Conservation (phyloP, 2,329 filamentous ascomycete genomes). For the Colletotrichum kahawae region DNA sequence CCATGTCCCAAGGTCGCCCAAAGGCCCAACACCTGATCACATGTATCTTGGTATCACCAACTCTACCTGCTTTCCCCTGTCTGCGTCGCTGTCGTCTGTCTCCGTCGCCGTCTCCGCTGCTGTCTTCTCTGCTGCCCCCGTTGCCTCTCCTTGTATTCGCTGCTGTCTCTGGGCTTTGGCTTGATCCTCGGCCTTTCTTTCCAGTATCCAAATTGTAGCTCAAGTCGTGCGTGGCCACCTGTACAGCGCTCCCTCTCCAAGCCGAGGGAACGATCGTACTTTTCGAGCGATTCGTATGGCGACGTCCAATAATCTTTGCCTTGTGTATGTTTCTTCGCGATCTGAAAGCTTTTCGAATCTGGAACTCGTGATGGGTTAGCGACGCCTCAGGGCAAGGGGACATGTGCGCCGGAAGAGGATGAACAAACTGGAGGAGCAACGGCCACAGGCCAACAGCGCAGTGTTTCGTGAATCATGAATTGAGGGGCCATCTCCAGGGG, state of each 20-base stretch:
- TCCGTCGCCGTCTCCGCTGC: neutral
- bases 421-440: neutral
- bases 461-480: neutral
- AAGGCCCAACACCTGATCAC: neutral
- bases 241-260: neutral
- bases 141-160: no score
- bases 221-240: neutral
- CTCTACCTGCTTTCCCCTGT: neutral
- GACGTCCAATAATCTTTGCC: neutral
- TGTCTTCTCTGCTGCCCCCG: neutral
- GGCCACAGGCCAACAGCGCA: neutral
- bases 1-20: neutral
- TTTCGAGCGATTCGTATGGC: neutral
- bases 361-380: neutral
- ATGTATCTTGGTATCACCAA: neutral
- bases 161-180: neutral
- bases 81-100: neutral
- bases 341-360: neutral
- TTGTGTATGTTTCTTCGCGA: neutral
- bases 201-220: neutral
- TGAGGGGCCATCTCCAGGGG: fast-evolving
- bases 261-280: neutral
- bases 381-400: neutral
- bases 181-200: neutral
- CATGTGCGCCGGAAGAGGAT: neutral